Base-by-base conservation (phyloP, 2,329 filamentous ascomycete genomes). In the Penicillium sclerotiorum region DNA sequence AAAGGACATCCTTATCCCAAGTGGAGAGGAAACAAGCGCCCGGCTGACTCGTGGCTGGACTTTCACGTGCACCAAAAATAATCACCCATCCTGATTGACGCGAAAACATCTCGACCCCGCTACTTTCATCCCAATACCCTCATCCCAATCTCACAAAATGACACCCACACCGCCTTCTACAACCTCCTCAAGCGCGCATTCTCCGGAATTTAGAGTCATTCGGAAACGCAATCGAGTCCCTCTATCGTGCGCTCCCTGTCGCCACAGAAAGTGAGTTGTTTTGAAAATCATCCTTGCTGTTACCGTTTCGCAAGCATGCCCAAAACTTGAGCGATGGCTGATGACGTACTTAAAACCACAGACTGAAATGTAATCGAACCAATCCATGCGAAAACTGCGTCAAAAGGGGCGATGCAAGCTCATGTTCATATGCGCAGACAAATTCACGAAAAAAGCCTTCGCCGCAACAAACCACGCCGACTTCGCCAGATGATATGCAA, bases 331-430 rank as follows among this genome's bases (percentile, higher is more conserved):
- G n/a, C n/a, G n/a, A n/a, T n/a, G n/a, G n/a, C 30, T 45, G 28
- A 36, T 45, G 6, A 7, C 22, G 6, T 17, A 9, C 17, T 45
- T 56, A 45, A 30, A 39, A 6, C 50, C 58, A 27, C 50, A 84
- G 80, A 64, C 82, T 94, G 72, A 96, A 96, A 83, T 97, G 93
- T 77, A 95, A 97, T 72, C 86, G 94, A 65, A 85, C 83, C 55
- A 84, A 91, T 58, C 93, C 93, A 48, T 97, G 91, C 75, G 90
- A 94, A 74, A 97, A 97, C 69, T 97, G 93, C 72, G 85, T 90
- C 51, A 96, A 95, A 75, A 87, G 91, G 63, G 89, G 85, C 58
- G 89, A 92, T 71, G 86, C 87, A 12, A 75, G 81, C 47, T 88
- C 89, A 49, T 97, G 93, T 75, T 88, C 87, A 58, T 97, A 96